Evolutionary conservation across 352 stramenopile genomes (phyloP).

Genomic region (Stephanocyclus meneghinianus): DNA sequence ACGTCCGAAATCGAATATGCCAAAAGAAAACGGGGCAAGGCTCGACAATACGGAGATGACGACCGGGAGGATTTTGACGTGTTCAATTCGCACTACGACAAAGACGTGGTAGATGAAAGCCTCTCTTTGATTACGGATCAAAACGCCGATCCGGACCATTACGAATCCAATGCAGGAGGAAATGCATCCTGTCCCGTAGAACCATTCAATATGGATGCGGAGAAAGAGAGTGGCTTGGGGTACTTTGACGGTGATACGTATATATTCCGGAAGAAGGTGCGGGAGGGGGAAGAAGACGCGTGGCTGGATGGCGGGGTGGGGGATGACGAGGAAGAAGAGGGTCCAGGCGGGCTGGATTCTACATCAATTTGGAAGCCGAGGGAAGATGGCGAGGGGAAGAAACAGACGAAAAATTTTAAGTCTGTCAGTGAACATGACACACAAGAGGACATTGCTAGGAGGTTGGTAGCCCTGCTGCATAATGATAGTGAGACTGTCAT

Average conservation of each 20-base stretch:
- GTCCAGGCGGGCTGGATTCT: constrained; percentile 29
- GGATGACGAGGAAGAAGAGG: constrained; percentile 25
- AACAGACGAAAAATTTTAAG: constrained; percentile 22
- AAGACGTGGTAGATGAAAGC: constrained; percentile 7
- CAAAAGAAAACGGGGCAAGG: constrained; percentile 29
- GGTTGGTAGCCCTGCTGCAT: constrained; percentile 57
- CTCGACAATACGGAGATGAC: constrained; percentile 14
- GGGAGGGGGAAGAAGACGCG: constrained; percentile 67
- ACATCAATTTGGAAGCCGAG: constrained; percentile 42
- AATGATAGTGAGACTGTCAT: constrained; percentile 60
- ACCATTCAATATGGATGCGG: constrained; percentile 79
- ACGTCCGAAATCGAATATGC: constrained; percentile 40
- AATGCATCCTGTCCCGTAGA: constrained; percentile 65
- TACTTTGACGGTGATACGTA: constrained; percentile 81
- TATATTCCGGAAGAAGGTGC: constrained; percentile 57
- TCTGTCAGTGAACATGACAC: constrained; percentile 37
- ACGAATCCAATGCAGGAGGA: constrained; percentile 42
- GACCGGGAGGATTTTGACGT: background rate
- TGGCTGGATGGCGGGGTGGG: constrained; percentile 62
- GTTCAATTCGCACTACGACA: background rate
- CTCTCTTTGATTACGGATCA: constrained; percentile 47
- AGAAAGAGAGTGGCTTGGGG: constrained; percentile 67
- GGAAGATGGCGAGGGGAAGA: background rate
- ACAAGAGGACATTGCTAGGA: constrained; percentile 38
- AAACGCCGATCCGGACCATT: constrained; percentile 30